phyloP scores from a whole-genome alignment of 257 asterid genomes.

The Knoxia roxburghii region DNA sequence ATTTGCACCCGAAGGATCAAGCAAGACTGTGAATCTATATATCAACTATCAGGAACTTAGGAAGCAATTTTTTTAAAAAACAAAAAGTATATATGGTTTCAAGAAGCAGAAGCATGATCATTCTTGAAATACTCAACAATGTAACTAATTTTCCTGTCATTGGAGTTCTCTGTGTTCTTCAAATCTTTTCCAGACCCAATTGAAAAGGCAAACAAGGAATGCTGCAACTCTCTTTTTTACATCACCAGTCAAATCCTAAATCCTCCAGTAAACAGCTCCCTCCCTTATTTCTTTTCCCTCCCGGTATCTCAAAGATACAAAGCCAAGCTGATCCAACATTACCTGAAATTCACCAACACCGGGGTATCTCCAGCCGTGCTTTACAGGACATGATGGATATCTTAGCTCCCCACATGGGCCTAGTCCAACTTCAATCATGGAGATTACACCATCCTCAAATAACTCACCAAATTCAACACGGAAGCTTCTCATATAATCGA shows the following conservation, averaged over 20 bases:
- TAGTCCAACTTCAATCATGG: constrained; percentile 71
- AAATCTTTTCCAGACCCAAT: background rate
- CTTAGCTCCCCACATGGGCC: constrained; percentile 93
- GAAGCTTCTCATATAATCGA: constrained; percentile 89
- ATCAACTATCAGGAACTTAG: background rate
- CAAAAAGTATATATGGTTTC: background rate
- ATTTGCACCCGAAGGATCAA: no score
- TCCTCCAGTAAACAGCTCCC: background rate
- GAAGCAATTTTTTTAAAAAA: background rate
- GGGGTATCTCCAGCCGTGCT: constrained; percentile 89
- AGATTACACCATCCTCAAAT: constrained; percentile 64
- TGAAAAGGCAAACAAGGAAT: background rate
- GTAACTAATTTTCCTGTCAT: background rate
- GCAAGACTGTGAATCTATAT: no score
- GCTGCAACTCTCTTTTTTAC: background rate
- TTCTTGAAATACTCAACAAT: background rate
- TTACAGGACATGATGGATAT: constrained; percentile 78
- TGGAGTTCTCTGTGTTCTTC: background rate
- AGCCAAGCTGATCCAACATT: constrained; percentile 9
- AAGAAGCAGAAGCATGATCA: background rate
- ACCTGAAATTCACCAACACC: constrained; percentile 97
- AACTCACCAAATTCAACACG: constrained; percentile 77
- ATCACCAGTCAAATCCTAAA: background rate
- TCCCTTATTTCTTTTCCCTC: background rate
- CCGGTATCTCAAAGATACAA: background rate